Evolutionary conservation across 257 asterid species (phyloP).

Genomic region (Catharanthus roseus): DNA sequence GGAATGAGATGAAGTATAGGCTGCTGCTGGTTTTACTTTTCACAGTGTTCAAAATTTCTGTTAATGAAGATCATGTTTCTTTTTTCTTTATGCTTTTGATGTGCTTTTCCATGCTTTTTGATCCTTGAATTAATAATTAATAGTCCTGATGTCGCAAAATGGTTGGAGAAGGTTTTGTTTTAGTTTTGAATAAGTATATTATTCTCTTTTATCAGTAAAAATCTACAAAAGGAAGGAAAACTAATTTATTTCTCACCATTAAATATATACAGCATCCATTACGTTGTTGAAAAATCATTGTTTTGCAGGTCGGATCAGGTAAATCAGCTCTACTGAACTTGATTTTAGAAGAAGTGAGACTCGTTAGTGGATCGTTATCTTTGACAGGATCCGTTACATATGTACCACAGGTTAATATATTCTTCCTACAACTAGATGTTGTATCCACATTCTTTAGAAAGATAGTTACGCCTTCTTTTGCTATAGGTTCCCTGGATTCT

Average conservation of each 20-base stretch:
- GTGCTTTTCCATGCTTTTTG: not conserved
- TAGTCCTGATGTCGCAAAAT: not conserved
- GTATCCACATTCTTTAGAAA: constrained; percentile 9
- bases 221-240: not conserved
- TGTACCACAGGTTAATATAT: constrained; percentile 75
- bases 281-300: not conserved
- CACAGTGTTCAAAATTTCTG: too few relatives aligned
- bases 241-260: not conserved
- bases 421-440: constrained; percentile 10
- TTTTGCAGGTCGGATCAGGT: constrained; percentile 87
- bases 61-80: not conserved
- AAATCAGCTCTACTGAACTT: constrained; percentile 79
- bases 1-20: not conserved
- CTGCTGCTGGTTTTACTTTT: too few relatives aligned
- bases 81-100: not conserved
- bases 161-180: not conserved
- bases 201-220: not conserved
- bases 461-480: constrained; percentile 17
- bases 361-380: constrained; percentile 52
- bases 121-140: too few relatives aligned
- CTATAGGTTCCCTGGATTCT: constrained; percentile 86
- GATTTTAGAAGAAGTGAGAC: constrained; percentile 71
- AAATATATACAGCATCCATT: not conserved
- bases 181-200: not conserved
- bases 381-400: constrained; percentile 61